Percentiles rank a stretch among this genome's conserved stretches.
Evolutionary conservation across 2,329 filamentous ascomycete species (phyloP).

Genomic region (Diplodia sapinea): DNA sequence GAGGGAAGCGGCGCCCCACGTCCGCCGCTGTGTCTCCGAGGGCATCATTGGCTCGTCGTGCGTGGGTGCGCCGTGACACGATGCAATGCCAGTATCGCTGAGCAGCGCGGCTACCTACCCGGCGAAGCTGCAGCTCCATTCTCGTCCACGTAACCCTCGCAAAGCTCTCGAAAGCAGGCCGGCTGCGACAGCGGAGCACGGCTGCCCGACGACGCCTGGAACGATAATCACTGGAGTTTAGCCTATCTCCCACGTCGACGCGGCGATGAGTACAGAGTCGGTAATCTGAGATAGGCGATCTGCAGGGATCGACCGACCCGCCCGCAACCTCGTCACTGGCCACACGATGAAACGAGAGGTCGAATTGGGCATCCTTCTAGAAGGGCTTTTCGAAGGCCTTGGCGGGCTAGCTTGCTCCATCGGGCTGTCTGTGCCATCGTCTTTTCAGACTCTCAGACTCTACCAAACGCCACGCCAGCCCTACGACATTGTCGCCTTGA

Average conservation of each 20-base stretch:
- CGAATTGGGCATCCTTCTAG: neutral
- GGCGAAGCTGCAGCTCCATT: neutral
- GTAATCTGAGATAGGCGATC: conserved; percentile 8
- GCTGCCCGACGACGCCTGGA: neutral
- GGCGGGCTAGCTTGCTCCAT: no score
- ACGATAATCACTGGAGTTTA: neutral
- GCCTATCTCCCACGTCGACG: neutral
- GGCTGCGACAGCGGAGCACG: no score
- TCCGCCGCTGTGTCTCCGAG: neutral
- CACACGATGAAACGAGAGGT: neutral
- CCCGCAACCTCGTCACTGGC: no score
- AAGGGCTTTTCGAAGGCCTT: neutral
- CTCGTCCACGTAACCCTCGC: neutral
- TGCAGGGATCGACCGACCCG: conserved; percentile 16
- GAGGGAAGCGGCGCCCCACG: neutral
- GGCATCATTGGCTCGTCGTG: neutral
- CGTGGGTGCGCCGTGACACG: neutral
- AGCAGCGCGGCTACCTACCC: neutral
- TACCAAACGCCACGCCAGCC: neutral
- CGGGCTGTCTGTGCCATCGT: no score
- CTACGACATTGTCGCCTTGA: neutral
- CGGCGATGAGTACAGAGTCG: neutral
- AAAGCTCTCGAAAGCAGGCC: neutral
- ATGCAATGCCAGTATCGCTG: neutral
- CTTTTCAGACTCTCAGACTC: no score